Conservation (phyloP, 2,329 filamentous ascomycete genomes). For the Colletotrichum cereale region DNA sequence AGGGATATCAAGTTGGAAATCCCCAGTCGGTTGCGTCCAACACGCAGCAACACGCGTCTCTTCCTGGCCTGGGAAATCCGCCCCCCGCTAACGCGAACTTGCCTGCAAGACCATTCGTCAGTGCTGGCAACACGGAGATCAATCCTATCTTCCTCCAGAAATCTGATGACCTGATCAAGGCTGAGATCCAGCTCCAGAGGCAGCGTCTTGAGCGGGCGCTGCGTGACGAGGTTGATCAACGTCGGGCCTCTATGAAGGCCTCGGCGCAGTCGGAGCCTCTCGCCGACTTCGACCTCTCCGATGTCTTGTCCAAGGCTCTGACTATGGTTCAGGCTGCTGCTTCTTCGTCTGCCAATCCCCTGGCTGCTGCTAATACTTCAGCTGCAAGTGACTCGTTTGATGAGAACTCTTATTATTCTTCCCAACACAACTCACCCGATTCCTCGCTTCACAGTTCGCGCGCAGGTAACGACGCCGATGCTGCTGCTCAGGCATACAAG, state of each 20-base stretch:
- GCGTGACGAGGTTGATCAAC: conserved; percentile 81
- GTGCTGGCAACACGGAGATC: conserved; percentile 73
- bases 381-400: conserved; percentile 85
- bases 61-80: conserved; percentile 44
- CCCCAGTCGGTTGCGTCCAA: conserved; percentile 53
- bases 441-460: conserved; percentile 60
- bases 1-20: conserved; percentile 47
- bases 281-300: conserved; percentile 76
- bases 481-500: conserved; percentile 46
- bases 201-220: conserved; percentile 83
- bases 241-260: conserved; percentile 58
- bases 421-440: conserved; percentile 84
- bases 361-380: conserved; percentile 66
- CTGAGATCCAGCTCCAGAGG: conserved; percentile 83
- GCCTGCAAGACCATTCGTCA: conserved; percentile 54
- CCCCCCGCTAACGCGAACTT: conserved; percentile 49
- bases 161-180: conserved; percentile 84
- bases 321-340: conserved; percentile 78
- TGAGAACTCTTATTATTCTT: conserved; percentile 96
- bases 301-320: conserved; percentile 79
- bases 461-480: conserved; percentile 60
- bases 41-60: conserved; percentile 49
- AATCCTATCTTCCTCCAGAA: conserved; percentile 89
- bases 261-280: conserved; percentile 63
- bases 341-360: conserved; percentile 67